Evolutionary conservation across 2,329 filamentous ascomycete genomes (phyloP).

Genomic region (Exserohilum rostratum): DNA sequence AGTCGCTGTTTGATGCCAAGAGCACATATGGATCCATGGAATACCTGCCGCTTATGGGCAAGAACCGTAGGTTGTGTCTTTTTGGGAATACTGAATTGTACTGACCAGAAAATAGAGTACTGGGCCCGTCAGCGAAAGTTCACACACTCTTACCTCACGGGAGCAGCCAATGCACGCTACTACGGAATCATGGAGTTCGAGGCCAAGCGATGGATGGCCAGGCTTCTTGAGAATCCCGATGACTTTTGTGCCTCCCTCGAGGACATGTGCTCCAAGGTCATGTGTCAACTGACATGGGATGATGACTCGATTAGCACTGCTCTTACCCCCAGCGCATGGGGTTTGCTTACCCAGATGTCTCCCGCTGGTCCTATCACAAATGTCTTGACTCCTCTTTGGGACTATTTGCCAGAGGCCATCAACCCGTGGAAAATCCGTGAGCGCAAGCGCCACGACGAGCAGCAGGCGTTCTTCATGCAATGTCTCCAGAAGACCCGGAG

Average conservation of each 20-base stretch:
- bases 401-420: conserved; percentile 54
- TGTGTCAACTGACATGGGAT: conserved; percentile 62
- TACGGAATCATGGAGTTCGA: conserved; percentile 60
- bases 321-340: conserved; percentile 60
- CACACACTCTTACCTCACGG: conserved; percentile 59
- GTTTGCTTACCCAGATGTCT: conserved; percentile 64
- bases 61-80: conserved; percentile 54
- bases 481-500: conserved; percentile 48
- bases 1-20: conserved; percentile 61
- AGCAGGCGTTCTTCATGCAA: conserved; percentile 61
- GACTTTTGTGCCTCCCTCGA: conserved; percentile 59
- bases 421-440: conserved; percentile 63
- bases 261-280: conserved; percentile 64
- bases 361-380: conserved; percentile 65
- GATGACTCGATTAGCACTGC: conserved; percentile 57
- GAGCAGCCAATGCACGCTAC: conserved; percentile 53
- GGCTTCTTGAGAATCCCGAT: conserved; percentile 58
- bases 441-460: conserved; percentile 59
- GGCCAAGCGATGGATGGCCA: conserved; percentile 59
- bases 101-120: conserved; percentile 50
- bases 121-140: conserved; percentile 62
- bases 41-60: conserved; percentile 63
- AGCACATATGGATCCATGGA: conserved; percentile 62
- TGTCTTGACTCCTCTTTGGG: conserved; percentile 61
- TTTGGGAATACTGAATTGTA: background rate